phyloP scores from a whole-genome alignment of 352 stramenopile genomes.

The Peronospora farinosa region DNA sequence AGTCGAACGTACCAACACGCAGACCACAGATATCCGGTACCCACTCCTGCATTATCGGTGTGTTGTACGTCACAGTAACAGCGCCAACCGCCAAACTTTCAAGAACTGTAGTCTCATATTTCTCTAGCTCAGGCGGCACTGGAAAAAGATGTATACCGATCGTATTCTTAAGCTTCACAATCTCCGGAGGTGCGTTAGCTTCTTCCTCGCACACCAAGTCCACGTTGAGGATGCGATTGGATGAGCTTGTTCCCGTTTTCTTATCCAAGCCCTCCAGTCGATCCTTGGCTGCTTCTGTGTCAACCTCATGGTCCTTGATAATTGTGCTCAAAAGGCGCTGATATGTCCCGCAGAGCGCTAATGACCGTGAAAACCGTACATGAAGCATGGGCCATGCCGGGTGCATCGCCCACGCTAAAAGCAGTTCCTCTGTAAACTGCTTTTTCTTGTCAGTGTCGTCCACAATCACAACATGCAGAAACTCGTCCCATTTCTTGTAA shows the following conservation, averaged over 20 bases:
- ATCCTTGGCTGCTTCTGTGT: slow-evolving; percentile 23
- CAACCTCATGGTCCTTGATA: slow-evolving; percentile 25
- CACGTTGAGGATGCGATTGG: slow-evolving; percentile 37
- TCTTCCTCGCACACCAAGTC: slow-evolving; percentile 48
- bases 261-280: slow-evolving; percentile 25
- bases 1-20: slow-evolving; percentile 50
- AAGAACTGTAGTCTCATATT: slow-evolving; percentile 47
- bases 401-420: slow-evolving; percentile 50
- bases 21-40: slow-evolving; percentile 48
- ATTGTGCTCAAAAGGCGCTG: slow-evolving; percentile 42
- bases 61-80: slow-evolving; percentile 58
- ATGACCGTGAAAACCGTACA: slow-evolving; percentile 47
- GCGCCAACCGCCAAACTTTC: slow-evolving; percentile 52
- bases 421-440: slow-evolving; percentile 61
- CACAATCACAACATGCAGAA: slow-evolving; percentile 60
- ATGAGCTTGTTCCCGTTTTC: slow-evolving; percentile 12
- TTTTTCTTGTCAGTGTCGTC: slow-evolving; percentile 44
- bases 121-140: slow-evolving; percentile 44
- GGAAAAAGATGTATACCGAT: slow-evolving; percentile 68
- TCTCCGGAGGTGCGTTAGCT: slow-evolving; percentile 35
- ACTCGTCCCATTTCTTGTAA: slow-evolving; percentile 65
- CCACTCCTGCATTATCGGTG: slow-evolving; percentile 71
- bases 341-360: slow-evolving; percentile 47
- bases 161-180: slow-evolving; percentile 49
- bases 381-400: slow-evolving; percentile 57